These are phyloP conservation scores for Zea mays DNA, from an alignment of 176 grass and related monocot genomes.

Conservation along the genomic window Zm-B73-REFERENCE-NAM-5.0 NC_050098.1:218611501-218612000, in stretches of 20 bases:
- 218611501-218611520: constrained; percentile 72
- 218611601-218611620: neutral
- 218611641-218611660: constrained; percentile 16
- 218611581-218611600: neutral
- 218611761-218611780: constrained; percentile 21
- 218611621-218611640: constrained; percentile 11
- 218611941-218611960: constrained; percentile 58
- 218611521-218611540: constrained; percentile 28
- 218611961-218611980: constrained; percentile 75
- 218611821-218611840: neutral
- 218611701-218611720: constrained; percentile 78
- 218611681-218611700: constrained; percentile 85
- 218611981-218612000: constrained; percentile 65
- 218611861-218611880: constrained; percentile 13
- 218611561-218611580: neutral
- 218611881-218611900: constrained; percentile 17
- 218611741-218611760: constrained; percentile 13
- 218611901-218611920: constrained; percentile 68
- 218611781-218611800: constrained; percentile 10
- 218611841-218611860: constrained; percentile 12
- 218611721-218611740: constrained; percentile 47
- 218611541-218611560: constrained; percentile 13
- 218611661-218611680: constrained; percentile 84
- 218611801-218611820: neutral
- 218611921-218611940: constrained; percentile 68